Evolutionary conservation across 352 stramenopile genomes (phyloP), one percentile per base, ranked within the genome.

Genomic region (Phytopythium montanum): DNA sequence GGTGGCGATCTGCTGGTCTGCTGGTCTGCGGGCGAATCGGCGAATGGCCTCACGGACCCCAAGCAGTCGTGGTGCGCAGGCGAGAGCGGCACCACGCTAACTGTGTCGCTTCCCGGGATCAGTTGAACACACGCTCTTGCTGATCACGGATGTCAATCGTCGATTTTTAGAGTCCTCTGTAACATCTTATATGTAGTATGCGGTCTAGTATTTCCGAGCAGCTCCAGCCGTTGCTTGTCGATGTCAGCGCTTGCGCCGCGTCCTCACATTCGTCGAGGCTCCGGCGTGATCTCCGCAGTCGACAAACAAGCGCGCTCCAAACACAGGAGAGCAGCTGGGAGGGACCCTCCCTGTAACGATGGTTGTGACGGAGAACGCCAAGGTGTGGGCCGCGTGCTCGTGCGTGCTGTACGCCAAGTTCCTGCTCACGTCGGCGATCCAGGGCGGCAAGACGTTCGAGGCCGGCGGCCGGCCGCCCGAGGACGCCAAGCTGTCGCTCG

Each of bases 321-420:
- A 13, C 39, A 46, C 5, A 46, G 16, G 26, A 54, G 14, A 46
- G 39, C 19, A 8, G 14, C 8, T 3, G n/a, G 9, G 13, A 18
- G n/a, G 1, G 34, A 39, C n/a, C n/a, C n/a, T n/a, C 33, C 33
- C 9, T 14, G 3, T 14, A 21, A 16, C 36, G 39, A 62, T 60
- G 29, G 66, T 69, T 54, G 57, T 69, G 6, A 42, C 31, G 13
- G 31, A 19, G 4, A 76, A 73, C 60, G 61, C 70, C 28, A 65
- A 71, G 44, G 58, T 75, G 19, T 77, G 73, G 64, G 59, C 73
- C 8, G 70, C 55, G 6, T 76, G 68, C 59, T 61, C 58, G 28
- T 68, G 61, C 34, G 61, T 77, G 59, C 65, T 82, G 14, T 76
- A 76, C 49, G 53, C 72, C 70, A 82, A 82, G 68, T 73, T 78